Evolutionary conservation across 495 filamentous ascomycete species (phyloP), one percentile per base, ranked within the genome.

Genomic region (Chaetomium tenue): DNA sequence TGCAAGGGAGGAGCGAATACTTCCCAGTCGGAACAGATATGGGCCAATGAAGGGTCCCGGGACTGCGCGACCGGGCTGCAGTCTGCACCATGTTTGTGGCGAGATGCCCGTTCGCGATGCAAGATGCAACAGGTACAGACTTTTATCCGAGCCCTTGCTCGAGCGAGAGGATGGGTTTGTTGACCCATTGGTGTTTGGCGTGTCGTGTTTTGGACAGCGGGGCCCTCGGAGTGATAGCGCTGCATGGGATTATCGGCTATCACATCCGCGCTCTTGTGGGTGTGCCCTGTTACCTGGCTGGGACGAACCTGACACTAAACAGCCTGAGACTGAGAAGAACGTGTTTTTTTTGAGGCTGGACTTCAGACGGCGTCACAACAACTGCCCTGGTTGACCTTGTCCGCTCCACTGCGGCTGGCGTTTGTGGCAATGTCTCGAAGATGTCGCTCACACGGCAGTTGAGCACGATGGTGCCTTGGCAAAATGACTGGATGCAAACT

Each of bases 21-120:
- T 37, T 37, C 33, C 33, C 33, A 1, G 33, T 37, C 33, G 33
- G 33, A 37, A 37, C 28, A n/a, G 44, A 8, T 16, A 48, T 25
- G n/a, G 30, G 28, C 58, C 58, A 60, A 60, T 60, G 26, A 60
- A 60, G 25, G 46, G 58, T 2, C 25, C 28, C n/a, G 28, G 25
- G 25, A 8, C 12, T 11, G 26, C 7, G 26, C 33, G 16, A 25
- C 57, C 25, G 42, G 13, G 44, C 57, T 33, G 57, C 57, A 33
- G 57, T 26, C 57, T 33, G 57, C 57, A 33, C 42, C 11, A 25
- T 22, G 57, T 48, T 15, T 60, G 57, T 48, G 57, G 40, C 40
- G 30, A 57, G 11, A 28, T 20, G n/a, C 33, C 20, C 33, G 20
- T 39, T 39, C 54, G 37, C 54, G 9, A 57, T 42, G 54, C 54